Evolutionary conservation across 2,329 filamentous ascomycete species (phyloP).

Genomic region (Macrophomina tecta): DNA sequence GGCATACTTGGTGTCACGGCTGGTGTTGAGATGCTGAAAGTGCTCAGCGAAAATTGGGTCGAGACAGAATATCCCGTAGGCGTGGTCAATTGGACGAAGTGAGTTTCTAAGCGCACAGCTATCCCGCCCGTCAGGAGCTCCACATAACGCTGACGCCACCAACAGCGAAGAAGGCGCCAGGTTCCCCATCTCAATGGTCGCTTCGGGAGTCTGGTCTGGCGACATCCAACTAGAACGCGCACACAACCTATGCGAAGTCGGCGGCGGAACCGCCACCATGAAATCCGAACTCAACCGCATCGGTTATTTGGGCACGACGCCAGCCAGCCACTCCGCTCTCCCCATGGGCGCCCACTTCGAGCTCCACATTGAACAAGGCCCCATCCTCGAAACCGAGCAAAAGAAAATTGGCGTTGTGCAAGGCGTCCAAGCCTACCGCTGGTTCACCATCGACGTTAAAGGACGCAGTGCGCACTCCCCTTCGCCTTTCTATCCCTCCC

Average conservation of each 20-base stretch:
- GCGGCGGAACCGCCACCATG: conserved; percentile 66
- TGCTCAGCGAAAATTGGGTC: conserved; percentile 69
- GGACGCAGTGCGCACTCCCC: conserved; percentile 51
- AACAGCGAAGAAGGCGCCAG: conserved; percentile 78
- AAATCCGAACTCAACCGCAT: conserved; percentile 73
- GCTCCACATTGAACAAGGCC: conserved; percentile 84
- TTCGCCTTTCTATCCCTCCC: not conserved
- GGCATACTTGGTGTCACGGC: conserved; percentile 77
- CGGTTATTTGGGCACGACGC: conserved; percentile 67
- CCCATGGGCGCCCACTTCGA: conserved; percentile 82
- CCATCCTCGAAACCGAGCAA: conserved; percentile 69
- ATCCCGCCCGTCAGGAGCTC: too few species aligned
- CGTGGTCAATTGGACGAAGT: conserved; percentile 81
- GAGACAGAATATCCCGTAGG: conserved; percentile 75
- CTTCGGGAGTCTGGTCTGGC: conserved; percentile 80
- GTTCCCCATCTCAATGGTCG: conserved; percentile 76
- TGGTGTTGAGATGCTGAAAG: conserved; percentile 73
- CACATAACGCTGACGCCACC: not conserved
- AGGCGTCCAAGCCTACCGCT: conserved; percentile 76
- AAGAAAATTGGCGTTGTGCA: conserved; percentile 73
- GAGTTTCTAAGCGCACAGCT: conserved; percentile 28
- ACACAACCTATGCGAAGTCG: conserved; percentile 67
- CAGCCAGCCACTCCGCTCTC: conserved; percentile 62
- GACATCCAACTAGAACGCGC: conserved; percentile 67
- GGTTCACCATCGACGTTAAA: conserved; percentile 70